Evolutionary conservation across 2,329 filamentous ascomycete genomes (phyloP).

Genomic region (Cladophialophora psammophila): DNA sequence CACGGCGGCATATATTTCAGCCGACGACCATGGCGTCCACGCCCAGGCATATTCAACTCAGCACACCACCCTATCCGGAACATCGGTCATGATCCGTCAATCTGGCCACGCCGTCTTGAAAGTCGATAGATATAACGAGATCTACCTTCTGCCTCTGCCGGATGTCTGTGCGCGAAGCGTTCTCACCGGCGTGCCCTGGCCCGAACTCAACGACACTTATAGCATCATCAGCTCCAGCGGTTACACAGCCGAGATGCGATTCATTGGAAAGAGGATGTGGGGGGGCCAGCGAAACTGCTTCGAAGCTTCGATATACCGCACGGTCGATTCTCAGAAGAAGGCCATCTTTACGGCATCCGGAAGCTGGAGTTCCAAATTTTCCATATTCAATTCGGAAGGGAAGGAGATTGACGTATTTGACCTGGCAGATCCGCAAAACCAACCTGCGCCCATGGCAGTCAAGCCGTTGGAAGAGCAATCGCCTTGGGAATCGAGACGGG

Average conservation of each 20-base stretch:
- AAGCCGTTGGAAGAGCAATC: slow-evolving; percentile 80
- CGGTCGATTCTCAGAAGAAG: slow-evolving; percentile 22
- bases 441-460: slow-evolving; percentile 64
- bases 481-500: slow-evolving; percentile 83
- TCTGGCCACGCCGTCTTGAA: slow-evolving; percentile 37
- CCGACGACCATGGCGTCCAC: slow-evolving; percentile 37
- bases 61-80: slow-evolving; percentile 34
- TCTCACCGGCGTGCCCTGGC: slow-evolving; percentile 58
- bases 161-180: slow-evolving; percentile 38
- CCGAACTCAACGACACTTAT: slow-evolving; percentile 40
- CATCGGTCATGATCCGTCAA: slow-evolving; percentile 36
- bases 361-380: slow-evolving; percentile 67
- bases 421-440: slow-evolving; percentile 31
- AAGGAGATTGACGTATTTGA: slow-evolving; percentile 66
- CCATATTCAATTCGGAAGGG: slow-evolving; percentile 67
- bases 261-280: slow-evolving; percentile 36
- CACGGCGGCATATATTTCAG: slow-evolving; percentile 40
- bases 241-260: slow-evolving; percentile 37
- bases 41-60: slow-evolving; percentile 38
- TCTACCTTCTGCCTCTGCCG: slow-evolving; percentile 38
- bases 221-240: slow-evolving; percentile 36
- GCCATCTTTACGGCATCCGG: slow-evolving; percentile 32
- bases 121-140: slow-evolving; percentile 40
- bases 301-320: slow-evolving; percentile 34
- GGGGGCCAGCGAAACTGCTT: slow-evolving; percentile 36